Percentiles rank a stretch among this genome's conserved stretches.
These are phyloP conservation scores for Auricularia sp. DNA, from an alignment of 768 basidiomycete species.

Conservation along the genomic window DNA sequence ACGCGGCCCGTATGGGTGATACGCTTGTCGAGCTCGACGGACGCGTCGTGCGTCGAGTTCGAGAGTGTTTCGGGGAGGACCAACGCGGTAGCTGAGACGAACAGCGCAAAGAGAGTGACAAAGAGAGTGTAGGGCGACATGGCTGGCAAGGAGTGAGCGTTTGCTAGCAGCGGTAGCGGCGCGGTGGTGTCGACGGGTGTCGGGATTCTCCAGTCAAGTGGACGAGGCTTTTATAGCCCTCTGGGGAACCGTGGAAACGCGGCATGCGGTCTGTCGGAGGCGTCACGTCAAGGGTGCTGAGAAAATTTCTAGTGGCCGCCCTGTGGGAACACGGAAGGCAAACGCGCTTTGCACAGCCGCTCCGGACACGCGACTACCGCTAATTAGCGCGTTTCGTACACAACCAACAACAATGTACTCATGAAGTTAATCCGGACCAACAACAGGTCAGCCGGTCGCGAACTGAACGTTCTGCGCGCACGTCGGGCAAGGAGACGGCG, in stretches of 20 bases:
- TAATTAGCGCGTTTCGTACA: too few relatives aligned
- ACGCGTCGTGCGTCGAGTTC: slow-evolving; percentile 19
- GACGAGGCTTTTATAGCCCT: not conserved
- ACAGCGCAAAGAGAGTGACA: not conserved
- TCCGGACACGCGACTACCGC: not conserved
- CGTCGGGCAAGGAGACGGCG: too few relatives aligned
- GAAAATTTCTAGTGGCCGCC: not conserved
- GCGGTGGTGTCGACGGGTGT: not conserved
- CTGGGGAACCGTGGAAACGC: not conserved
- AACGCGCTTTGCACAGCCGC: not conserved
- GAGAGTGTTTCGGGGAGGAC: slow-evolving; percentile 1
- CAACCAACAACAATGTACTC: too few relatives aligned
- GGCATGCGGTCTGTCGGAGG: not conserved
- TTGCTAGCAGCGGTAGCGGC: not conserved
- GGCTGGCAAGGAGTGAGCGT: not conserved
- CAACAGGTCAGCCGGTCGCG: too few relatives aligned
- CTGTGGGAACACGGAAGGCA: not conserved
- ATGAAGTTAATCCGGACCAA: too few relatives aligned
- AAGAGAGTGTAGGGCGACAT: not conserved
- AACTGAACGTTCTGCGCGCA: too few relatives aligned
- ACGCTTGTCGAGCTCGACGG: slow-evolving; percentile 37
- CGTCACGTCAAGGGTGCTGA: not conserved
- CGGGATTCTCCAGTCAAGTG: not conserved
- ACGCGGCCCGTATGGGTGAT: slow-evolving; percentile 47
- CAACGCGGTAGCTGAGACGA: not conserved